Percentiles rank a stretch among this genome's conserved stretches.
Conservation (phyloP, 225 moss, liverwort and hornwort genomes). For the Ulota crispa region DNA sequence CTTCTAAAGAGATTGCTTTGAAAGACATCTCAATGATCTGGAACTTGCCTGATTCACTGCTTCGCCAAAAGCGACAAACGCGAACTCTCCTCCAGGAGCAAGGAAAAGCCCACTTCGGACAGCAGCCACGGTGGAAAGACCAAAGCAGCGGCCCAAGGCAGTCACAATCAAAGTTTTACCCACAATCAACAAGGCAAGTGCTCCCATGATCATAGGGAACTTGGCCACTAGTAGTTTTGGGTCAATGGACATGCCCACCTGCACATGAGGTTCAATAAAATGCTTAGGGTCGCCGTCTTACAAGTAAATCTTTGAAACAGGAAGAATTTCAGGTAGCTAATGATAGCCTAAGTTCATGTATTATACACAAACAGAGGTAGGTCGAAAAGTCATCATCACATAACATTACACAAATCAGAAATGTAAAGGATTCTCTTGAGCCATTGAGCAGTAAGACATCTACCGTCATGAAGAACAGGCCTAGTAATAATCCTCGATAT, state of each 20-base stretch:
- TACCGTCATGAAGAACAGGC: conserved; percentile 98
- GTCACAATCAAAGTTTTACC: conserved; percentile 92
- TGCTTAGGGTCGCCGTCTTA: not conserved
- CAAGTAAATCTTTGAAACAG: not conserved
- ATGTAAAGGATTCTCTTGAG: not conserved
- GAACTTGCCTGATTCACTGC: conserved; percentile 86
- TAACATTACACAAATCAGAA: not conserved
- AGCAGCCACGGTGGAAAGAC: conserved; percentile 88
- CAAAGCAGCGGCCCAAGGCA: conserved; percentile 80
- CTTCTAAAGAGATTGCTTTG: not conserved
- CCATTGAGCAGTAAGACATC: not conserved
- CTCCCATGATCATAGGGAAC: conserved; percentile 76
- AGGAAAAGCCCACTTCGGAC: conserved; percentile 88
- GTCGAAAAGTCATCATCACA: not conserved
- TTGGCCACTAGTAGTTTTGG: conserved; percentile 83
- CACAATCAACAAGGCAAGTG: conserved; percentile 74
- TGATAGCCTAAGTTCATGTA: not conserved
- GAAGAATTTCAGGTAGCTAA: not conserved
- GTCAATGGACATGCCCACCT: conserved; percentile 99
- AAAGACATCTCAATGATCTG: not conserved
- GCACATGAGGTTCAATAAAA: conserved; percentile 8
- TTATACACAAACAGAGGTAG: no score
- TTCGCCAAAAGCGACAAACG: conserved; percentile 98
- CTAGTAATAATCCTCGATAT: conserved; percentile 91
- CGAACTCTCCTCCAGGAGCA: conserved; percentile 98